phyloP scores from a whole-genome alignment of 495 filamentous ascomycete species.

The Daldinia concentrica region DNA sequence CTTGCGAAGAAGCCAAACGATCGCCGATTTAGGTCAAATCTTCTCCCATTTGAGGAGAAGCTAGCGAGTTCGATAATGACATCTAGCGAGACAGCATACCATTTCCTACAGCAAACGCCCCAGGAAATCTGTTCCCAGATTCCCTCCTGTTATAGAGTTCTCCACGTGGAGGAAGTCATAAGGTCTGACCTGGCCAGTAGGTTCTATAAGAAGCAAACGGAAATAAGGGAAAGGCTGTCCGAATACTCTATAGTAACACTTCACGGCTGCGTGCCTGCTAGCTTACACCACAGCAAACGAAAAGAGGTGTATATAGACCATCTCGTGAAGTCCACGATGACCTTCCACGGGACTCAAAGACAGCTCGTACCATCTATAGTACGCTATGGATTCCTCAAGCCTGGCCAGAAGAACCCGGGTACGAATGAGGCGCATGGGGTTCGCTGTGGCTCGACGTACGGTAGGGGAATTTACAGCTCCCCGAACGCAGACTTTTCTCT shows the following conservation, averaged over 20 bases:
- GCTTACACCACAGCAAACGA: conserved; percentile 30
- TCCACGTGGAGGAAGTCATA: conserved; percentile 55
- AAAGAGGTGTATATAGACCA: conserved; percentile 47
- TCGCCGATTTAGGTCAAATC: background rate
- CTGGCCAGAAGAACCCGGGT: conserved; percentile 44
- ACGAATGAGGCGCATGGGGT: conserved; percentile 33
- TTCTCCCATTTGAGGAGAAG: conserved; percentile 25
- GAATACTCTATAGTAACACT: conserved; percentile 15
- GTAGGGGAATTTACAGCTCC: conserved; percentile 52
- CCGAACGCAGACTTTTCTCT: conserved; percentile 48
- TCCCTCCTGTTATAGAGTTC: conserved; percentile 46
- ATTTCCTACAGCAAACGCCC: conserved; percentile 47
- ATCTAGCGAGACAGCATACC: conserved; percentile 28
- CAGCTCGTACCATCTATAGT: conserved; percentile 53
- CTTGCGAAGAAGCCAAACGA: background rate
- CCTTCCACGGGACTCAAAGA: conserved; percentile 53
- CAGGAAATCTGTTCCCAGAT: conserved; percentile 49
- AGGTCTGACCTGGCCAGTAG: conserved; percentile 45
- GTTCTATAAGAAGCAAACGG: conserved; percentile 42
- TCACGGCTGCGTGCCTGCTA: conserved; percentile 21
- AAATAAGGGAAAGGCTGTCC: conserved; percentile 43
- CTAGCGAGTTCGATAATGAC: conserved; percentile 21
- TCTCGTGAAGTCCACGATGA: conserved; percentile 45
- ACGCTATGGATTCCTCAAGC: conserved; percentile 53
- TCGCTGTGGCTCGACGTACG: conserved; percentile 51